Evolutionary conservation across 768 basidiomycete genomes (phyloP).

Genomic region (Lactarius deliciosus): DNA sequence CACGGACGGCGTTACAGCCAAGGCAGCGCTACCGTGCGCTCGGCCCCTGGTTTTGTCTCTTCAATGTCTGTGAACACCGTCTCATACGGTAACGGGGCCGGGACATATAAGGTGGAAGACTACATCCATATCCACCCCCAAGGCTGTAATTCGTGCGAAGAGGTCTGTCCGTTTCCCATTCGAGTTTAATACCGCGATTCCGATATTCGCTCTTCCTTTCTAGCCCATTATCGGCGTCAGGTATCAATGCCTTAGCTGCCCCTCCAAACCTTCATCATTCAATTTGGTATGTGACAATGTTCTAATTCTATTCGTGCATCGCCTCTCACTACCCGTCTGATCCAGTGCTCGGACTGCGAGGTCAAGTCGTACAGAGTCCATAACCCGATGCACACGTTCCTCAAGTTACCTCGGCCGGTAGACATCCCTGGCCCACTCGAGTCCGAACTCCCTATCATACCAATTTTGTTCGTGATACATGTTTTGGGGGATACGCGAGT

Average conservation of each 20-base stretch:
- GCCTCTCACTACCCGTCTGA: background rate
- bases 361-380: conserved; percentile 75
- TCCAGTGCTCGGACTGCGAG: conserved; percentile 81
- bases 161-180: conserved; percentile 1
- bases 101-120: background rate
- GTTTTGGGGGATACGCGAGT: background rate
- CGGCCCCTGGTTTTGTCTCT: conserved; percentile 24
- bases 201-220: background rate
- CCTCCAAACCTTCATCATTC: conserved; percentile 66
- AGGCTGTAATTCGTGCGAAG: conserved; percentile 23
- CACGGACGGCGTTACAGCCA: conserved; percentile 14
- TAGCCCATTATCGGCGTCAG: conserved; percentile 75
- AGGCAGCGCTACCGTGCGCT: conserved; percentile 10
- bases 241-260: conserved; percentile 90
- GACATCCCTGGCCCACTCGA: conserved; percentile 49
- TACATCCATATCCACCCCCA: conserved; percentile 24
- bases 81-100: background rate
- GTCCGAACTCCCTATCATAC: conserved; percentile 58
- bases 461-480: conserved; percentile 54
- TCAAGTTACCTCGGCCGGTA: conserved; percentile 82
- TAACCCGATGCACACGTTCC: conserved; percentile 82
- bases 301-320: background rate
- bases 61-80: conserved; percentile 17
- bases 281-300: conserved; percentile 58
- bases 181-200: background rate